Percentiles rank a stretch among this genome's conserved stretches.
These are phyloP conservation scores for Mortierella sp. DNA, from an alignment of 371 early-diverging fungal species.

Conservation along the genomic window DNA sequence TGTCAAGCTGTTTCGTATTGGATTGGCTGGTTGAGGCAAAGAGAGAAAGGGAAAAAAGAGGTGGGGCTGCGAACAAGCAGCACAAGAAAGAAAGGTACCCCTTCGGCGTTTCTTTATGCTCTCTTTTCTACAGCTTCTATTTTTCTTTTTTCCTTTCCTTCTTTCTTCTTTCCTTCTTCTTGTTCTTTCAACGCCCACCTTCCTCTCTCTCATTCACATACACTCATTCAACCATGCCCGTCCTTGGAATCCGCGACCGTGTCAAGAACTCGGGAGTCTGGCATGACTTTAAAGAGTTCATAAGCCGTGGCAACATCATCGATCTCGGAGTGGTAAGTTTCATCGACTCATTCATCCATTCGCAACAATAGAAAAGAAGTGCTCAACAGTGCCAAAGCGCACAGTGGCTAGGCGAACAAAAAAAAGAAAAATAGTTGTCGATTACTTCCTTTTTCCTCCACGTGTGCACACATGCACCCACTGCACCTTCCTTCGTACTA, in stretches of 20 bases:
- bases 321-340: slow-evolving; percentile 57
- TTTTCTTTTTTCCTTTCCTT: neutral
- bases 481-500: neutral
- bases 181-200: slow-evolving; percentile 4
- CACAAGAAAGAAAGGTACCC: neutral
- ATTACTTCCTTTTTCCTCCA: neutral
- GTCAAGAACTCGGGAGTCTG: slow-evolving; percentile 43
- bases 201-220: neutral
- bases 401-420: neutral
- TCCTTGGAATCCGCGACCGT: slow-evolving; percentile 24
- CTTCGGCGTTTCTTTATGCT: neutral
- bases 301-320: slow-evolving; percentile 48
- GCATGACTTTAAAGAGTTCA: slow-evolving; percentile 42
- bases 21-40: neutral
- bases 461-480: neutral
- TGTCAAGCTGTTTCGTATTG: neutral
- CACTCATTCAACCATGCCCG: slow-evolving; percentile 27
- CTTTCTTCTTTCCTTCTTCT: slow-evolving; percentile 3
- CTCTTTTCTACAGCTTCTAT: neutral
- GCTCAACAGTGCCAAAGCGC: neutral
- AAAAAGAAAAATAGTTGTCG: no score
- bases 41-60: neutral
- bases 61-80: neutral
- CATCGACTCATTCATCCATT: neutral
- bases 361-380: neutral